phyloP scores from a whole-genome alignment of 2,329 filamentous ascomycete species.

The Chalaropsis ovoidea region DNA sequence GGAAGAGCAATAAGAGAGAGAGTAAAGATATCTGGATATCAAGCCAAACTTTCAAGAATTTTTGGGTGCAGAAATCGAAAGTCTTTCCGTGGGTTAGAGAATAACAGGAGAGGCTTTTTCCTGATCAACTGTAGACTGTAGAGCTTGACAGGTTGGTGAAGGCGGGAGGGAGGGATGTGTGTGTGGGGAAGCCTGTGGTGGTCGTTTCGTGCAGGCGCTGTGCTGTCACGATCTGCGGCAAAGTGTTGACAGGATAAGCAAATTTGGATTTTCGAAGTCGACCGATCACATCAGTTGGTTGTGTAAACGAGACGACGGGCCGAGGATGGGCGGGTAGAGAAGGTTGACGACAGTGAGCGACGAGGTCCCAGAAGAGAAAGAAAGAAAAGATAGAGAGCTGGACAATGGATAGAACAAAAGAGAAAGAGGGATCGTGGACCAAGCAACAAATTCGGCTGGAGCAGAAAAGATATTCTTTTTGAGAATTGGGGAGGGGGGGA shows the following conservation, averaged over 20 bases:
- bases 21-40: neutral
- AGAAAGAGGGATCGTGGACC: neutral
- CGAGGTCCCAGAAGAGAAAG: neutral
- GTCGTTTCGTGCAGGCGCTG: neutral
- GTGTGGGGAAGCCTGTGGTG: neutral
- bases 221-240: constrained; percentile 8
- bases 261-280: neutral
- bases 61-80: no score
- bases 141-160: neutral
- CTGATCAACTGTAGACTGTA: no score
- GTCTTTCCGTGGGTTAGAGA: no score
- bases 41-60: no score
- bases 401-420: neutral
- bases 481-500: neutral
- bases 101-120: no score
- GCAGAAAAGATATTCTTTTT: constrained; percentile 14
- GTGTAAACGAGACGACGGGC: neutral
- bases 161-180: neutral
- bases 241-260: constrained; percentile 5
- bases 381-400: neutral
- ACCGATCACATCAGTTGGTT: neutral
- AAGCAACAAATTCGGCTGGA: neutral
- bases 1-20: neutral
- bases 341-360: neutral
- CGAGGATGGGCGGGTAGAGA: neutral